Evolutionary conservation across 331 rosid genomes (phyloP), one percentile per base, ranked within the genome.

Genomic region (Ulmus americana): DNA sequence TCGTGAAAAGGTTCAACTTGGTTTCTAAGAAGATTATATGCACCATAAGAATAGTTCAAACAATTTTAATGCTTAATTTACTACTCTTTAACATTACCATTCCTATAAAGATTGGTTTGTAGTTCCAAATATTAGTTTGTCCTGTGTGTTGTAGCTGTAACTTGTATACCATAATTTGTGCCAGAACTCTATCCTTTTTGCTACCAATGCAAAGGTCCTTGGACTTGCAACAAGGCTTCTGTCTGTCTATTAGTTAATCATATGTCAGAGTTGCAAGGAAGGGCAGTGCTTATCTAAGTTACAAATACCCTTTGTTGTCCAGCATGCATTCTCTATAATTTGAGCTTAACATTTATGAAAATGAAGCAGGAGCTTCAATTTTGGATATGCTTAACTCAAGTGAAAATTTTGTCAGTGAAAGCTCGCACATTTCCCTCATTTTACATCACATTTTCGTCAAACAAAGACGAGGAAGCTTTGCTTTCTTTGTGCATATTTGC

Each of bases 21-120:
- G 50, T 71, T 51, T 67, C 45, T 55, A 15, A 53, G 59, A 54
- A 44, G 63, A 46, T 43, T 35, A 50, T 16, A 12, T 58, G 35
- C 35, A 28, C 52, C 48, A 6, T 70, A 40, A 10, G 15, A 58
- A 35, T 46, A 22, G 50, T 57, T 50, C n/a, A 7, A 72, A 52
- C 64, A 58, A 55, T 66, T 69, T 54, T 10, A 15, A 49, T 72
- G 71, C 61, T 59, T 49, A 59, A 55, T 74, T 70, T 66, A 20
- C n/a, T 35, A 38, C 51, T 42, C 49, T 15, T 39, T 55, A 28
- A 50, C 60, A 3, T 47, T 64, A 6, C 22, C 44, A 53, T 52
- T 28, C 22, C 14, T 1, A 8, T 5, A 52, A 15, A 45, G 38
- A 6, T 7, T 65, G 39, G 74, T 45, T 49, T 70, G n/a, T 54